Conservation (phyloP, 306 rosid species). For the Heteromeles arbutifolia region DNA sequence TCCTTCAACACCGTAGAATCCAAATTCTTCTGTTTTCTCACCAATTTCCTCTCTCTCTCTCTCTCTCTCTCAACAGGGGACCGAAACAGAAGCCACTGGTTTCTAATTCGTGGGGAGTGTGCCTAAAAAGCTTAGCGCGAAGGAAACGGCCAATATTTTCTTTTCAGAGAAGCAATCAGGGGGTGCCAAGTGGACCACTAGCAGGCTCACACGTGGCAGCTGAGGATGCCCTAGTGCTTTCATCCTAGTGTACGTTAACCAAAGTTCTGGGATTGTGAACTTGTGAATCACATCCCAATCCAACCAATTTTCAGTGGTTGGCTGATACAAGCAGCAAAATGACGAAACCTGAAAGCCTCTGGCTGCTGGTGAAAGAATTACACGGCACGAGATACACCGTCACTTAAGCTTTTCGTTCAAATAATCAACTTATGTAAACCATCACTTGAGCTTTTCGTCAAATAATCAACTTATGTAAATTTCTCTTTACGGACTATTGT, state of each 20-base stretch:
- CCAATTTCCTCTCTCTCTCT: background rate
- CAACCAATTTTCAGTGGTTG: background rate
- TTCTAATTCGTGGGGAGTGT: slow-evolving; percentile 16
- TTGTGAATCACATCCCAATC: slow-evolving; percentile 9
- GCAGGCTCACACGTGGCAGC: slow-evolving; percentile 9
- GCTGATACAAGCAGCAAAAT: background rate
- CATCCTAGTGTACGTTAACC: slow-evolving; percentile 19
- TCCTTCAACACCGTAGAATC: background rate
- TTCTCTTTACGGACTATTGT: too few relatives aligned
- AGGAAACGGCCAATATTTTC: slow-evolving; percentile 16
- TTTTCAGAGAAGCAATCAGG: background rate
- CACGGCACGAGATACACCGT: too few relatives aligned
- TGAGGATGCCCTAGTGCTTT: slow-evolving; percentile 3
- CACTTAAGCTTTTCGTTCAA: too few relatives aligned
- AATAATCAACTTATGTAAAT: too few relatives aligned
- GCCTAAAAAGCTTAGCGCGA: background rate
- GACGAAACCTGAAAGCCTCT: background rate
- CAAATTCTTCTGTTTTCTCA: background rate
- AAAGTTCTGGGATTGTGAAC: background rate
- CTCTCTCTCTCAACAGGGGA: background rate
- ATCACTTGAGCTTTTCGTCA: too few relatives aligned
- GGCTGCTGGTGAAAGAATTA: too few relatives aligned
- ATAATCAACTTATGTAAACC: too few relatives aligned
- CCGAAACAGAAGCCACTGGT: slow-evolving; percentile 35
- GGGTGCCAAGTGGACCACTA: slow-evolving; percentile 26